Evolutionary conservation across 2,329 filamentous ascomycete species (phyloP), one percentile per base, ranked within the genome.

Genomic region (Penicillium thymicola): DNA sequence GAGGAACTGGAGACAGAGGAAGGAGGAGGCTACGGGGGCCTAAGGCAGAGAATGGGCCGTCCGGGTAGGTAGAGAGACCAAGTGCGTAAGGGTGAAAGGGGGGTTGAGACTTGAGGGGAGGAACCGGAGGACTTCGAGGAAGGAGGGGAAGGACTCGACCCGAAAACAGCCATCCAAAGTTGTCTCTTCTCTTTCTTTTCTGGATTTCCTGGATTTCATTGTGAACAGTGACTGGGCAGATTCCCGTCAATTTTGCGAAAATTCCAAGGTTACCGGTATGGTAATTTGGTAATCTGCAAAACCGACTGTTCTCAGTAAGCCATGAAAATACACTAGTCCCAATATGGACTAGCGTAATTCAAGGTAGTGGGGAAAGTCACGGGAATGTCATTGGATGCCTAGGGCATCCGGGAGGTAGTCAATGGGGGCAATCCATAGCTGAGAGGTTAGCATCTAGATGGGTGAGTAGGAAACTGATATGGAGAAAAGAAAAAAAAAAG

Each of bases 31-130:
- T 62, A 65, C 53, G 48, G 44, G 48, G 54, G 63, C 64, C 63
- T 66, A 58, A 66, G 64, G 64, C 64, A 66, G 55, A 58, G 59
- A 63, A 64, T 60, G 62, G 51, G 58, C 51, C 16, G 49, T 54
- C 60, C 60, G 51, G 64, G 55, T 50, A 57, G 56, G 55, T 43
- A 56, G 40, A 55, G 32, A 21, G 47, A 55, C 54, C 53, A 51
- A 41, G 41, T 54, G 53, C 11, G 54, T 36, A n/a, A 16, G 41
- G 43, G 54, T 55, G 54, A 62, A 65, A 63, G 45, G 43, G 59
- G 60, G 28, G 11, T 25, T 34, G n/a, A 25, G 36, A 51, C 27
- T 42, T 45, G 40, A 52, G 43, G 43, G 53, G 57, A 50, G n/a
- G n/a, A 45, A 18, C 21, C 34, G 23, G 27, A 51, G 32, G 34